Percentiles rank a stretch among this genome's conserved stretches.
These are phyloP conservation scores for Cinnamomum micranthum DNA, from an alignment of 164 flowering plant species.

Conservation along the genomic window DNA sequence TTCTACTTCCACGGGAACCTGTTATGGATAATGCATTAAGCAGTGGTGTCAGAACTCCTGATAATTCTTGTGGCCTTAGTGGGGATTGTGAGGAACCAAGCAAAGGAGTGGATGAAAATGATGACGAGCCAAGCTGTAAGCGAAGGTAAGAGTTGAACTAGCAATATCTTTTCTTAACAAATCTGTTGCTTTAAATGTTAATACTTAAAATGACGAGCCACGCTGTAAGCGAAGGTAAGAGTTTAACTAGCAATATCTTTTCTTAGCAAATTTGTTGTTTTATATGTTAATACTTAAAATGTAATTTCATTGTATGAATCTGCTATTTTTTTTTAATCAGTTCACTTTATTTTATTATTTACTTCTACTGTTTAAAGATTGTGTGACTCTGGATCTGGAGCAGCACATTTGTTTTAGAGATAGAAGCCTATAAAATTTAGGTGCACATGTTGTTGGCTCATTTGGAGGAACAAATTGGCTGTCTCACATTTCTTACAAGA, in stretches of 20 bases:
- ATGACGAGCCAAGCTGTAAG: constrained; percentile 55
- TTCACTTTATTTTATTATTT: no score
- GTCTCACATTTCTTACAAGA: neutral
- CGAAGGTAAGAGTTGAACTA: constrained; percentile 51
- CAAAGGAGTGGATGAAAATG: constrained; percentile 45
- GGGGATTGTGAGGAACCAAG: constrained; percentile 59
- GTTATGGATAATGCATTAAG: constrained; percentile 20
- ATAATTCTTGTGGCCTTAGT: constrained; percentile 53
- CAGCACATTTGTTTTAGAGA: neutral
- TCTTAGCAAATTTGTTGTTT: neutral
- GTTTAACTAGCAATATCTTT: neutral
- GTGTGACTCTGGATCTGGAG: neutral
- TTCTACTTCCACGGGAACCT: constrained; percentile 21
- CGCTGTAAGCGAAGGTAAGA: constrained; percentile 52
- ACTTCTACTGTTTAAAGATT: neutral
- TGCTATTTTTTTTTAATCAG: neutral
- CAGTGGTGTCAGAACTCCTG: constrained; percentile 32
- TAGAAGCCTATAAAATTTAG: neutral
- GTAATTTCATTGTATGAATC: neutral
- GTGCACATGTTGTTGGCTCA: neutral
- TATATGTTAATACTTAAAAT: no score
- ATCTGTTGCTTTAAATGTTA: neutral
- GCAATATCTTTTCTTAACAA: neutral
- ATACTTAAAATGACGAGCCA: no score
- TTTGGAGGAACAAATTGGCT: neutral